These are phyloP conservation scores for Endothia cerciana DNA, from an alignment of 2,329 filamentous ascomycete genomes.

Conservation along the genomic window DNA sequence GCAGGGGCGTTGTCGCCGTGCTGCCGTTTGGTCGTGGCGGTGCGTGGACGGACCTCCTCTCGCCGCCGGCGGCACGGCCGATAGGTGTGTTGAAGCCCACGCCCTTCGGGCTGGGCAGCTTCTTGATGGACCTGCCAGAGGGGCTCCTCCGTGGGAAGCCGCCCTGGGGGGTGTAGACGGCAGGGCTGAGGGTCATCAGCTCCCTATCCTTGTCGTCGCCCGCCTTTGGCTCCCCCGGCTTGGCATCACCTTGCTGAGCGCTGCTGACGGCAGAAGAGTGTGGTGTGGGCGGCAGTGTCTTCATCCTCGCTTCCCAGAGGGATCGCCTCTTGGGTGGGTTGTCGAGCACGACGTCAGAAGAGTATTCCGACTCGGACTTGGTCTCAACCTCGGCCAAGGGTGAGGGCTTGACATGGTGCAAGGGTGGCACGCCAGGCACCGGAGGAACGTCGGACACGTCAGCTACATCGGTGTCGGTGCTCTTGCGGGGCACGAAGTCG, in stretches of 20 bases:
- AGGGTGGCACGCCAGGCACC: neutral
- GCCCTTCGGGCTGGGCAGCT: conserved; percentile 47
- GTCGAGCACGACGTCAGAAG: conserved; percentile 28
- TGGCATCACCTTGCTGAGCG: conserved; percentile 26
- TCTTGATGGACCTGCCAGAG: conserved; percentile 33
- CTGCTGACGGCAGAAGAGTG: conserved; percentile 16
- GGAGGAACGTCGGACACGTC: conserved; percentile 7
- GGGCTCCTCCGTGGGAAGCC: conserved; percentile 35
- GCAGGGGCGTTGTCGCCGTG: conserved; percentile 16
- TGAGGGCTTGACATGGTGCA: conserved; percentile 36
- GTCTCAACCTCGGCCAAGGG: conserved; percentile 34
- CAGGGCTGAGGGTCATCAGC: conserved; percentile 49
- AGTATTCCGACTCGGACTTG: conserved; percentile 10
- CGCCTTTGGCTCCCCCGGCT: conserved; percentile 29
- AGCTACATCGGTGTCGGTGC: conserved; percentile 35
- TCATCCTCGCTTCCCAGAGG: conserved; percentile 41
- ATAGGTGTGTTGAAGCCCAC: conserved; percentile 45
- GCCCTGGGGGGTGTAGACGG: conserved; percentile 52
- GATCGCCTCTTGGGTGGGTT: conserved; percentile 34
- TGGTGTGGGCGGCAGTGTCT: conserved; percentile 45
- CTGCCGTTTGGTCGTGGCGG: conserved; percentile 21
- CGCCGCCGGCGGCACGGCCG: conserved; percentile 8
- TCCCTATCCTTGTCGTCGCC: conserved; percentile 35
- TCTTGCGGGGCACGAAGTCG: conserved; percentile 48
- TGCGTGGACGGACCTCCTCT: neutral